These are phyloP conservation scores for Lagerstroemia speciosa DNA, from an alignment of 345 rosid genomes.

Conservation along the genomic window DNA sequence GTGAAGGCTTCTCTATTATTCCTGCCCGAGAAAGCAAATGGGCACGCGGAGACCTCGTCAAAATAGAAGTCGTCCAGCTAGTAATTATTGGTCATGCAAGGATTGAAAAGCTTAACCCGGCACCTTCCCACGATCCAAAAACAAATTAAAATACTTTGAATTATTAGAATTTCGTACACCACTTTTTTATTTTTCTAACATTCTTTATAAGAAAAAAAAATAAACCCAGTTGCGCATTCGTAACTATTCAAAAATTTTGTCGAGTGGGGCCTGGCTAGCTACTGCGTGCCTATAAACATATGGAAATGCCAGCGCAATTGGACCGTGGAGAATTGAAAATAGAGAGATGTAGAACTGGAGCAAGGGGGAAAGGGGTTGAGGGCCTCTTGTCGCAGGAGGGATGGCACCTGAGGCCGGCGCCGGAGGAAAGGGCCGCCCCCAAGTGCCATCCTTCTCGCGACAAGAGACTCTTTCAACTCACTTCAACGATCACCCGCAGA, in stretches of 20 bases:
- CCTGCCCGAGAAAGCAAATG: background rate
- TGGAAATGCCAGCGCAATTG: background rate
- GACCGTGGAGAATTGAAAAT: too few species aligned
- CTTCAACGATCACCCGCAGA: background rate
- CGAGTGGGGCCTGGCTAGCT: background rate
- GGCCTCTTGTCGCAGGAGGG: slow-evolving; percentile 3
- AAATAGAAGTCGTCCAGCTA: background rate
- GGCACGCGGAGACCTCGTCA: background rate
- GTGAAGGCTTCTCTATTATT: too few species aligned
- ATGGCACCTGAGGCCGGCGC: background rate
- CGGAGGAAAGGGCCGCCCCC: background rate
- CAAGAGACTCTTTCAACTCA: background rate
- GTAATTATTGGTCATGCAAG: background rate
- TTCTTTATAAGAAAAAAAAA: too few species aligned
- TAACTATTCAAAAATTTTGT: too few species aligned
- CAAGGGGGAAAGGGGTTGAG: background rate
- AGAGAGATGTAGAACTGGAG: background rate
- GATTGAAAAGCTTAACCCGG: too few species aligned
- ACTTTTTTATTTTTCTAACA: too few species aligned
- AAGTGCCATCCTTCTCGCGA: background rate
- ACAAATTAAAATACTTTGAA: too few species aligned
- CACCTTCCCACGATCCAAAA: too few species aligned
- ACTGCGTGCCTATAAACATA: background rate
- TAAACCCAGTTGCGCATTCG: too few species aligned
- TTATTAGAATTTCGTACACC: too few species aligned